Evolutionary conservation across 2,329 filamentous ascomycete genomes (phyloP), one percentile per base, ranked within the genome.

Genomic region (Phaeosphaeria sp.): DNA sequence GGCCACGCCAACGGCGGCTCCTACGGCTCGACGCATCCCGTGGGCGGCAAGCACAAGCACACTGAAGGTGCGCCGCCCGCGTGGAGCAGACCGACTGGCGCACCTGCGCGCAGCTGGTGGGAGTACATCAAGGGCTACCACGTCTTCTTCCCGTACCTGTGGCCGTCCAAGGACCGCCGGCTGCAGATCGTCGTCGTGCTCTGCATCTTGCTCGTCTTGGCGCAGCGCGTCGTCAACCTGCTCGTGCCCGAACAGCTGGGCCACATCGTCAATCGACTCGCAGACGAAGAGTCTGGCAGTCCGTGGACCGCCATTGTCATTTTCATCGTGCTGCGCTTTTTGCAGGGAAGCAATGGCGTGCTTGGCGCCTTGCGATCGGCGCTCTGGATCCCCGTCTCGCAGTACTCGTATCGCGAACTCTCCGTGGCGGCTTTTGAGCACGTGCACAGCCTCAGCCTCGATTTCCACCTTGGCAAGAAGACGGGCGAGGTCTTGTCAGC

Each of bases 381-480:
- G 36, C 82, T 99, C 33, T 99, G 95, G 95, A 95, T 99, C 50
- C 94, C 95, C 0, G 93, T 99, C 56, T 92, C 93, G 36, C 95
- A 99, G 76, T 97, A 98, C 77, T 97, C 94, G 0, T 99, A 97
- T 78, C 90, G 92, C 72, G 92, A 95, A 63, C 84, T 99, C 57
- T 97, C 93, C 6, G 95, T 95, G 1, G 93, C 95, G 17, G 92
- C 94, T 11, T 99, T 99, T 74, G 94, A 98, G 79, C 95, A 99
- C 75, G 95, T 99, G 21, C 95, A 99, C 77, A 90, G 90, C 50
- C 87, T 99, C 33, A 97, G 93, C 76, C 84, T 98, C 64, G 95
- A 98, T 75, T 99, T 99, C 72, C 95, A 99, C 74, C 86, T 98
- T 2, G 93, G 92, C 51, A 99, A 99, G 80, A 92, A 94, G 72